These are phyloP conservation scores for Entomortierella parvispora DNA, from an alignment of 192 early-diverging fungal genomes.

Conservation along the genomic window DNA sequence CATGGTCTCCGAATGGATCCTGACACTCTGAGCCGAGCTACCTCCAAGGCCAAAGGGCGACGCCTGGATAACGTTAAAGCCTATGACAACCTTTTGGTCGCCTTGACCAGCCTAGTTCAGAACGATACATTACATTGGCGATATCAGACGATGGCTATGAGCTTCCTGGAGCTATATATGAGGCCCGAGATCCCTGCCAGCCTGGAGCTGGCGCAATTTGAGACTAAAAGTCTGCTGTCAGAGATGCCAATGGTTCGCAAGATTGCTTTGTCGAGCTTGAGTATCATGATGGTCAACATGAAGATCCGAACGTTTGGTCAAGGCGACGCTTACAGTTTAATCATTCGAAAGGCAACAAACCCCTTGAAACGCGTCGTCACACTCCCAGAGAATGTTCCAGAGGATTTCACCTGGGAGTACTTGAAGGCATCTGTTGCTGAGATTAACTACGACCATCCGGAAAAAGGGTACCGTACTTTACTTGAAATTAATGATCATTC, in stretches of 20 bases:
- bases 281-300: constrained; percentile 71
- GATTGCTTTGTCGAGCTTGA: constrained; percentile 69
- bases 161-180: constrained; percentile 80
- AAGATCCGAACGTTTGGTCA: constrained; percentile 72
- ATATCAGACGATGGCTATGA: constrained; percentile 81
- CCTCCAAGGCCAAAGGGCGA: constrained; percentile 30
- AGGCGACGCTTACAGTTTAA: constrained; percentile 58
- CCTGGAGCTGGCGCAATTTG: constrained; percentile 64
- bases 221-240: constrained; percentile 69
- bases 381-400: constrained; percentile 47
- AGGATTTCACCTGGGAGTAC: constrained; percentile 49
- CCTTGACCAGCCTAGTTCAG: constrained; percentile 69
- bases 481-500: no score
- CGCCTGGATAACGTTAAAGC: constrained; percentile 51
- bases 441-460: constrained; percentile 40
- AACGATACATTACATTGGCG: constrained; percentile 81
- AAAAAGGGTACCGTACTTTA: constrained; percentile 29
- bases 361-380: constrained; percentile 54
- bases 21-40: constrained; percentile 21
- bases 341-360: constrained; percentile 50
- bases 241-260: constrained; percentile 80
- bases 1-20: constrained; percentile 18
- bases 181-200: constrained; percentile 68
- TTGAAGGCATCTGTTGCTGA: constrained; percentile 35
- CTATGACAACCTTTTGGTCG: constrained; percentile 48